Percentiles rank a stretch among this genome's conserved stretches.
These are phyloP conservation scores for Claviceps capensis DNA, from an alignment of 2,329 filamentous ascomycete genomes.

Conservation along the genomic window DNA sequence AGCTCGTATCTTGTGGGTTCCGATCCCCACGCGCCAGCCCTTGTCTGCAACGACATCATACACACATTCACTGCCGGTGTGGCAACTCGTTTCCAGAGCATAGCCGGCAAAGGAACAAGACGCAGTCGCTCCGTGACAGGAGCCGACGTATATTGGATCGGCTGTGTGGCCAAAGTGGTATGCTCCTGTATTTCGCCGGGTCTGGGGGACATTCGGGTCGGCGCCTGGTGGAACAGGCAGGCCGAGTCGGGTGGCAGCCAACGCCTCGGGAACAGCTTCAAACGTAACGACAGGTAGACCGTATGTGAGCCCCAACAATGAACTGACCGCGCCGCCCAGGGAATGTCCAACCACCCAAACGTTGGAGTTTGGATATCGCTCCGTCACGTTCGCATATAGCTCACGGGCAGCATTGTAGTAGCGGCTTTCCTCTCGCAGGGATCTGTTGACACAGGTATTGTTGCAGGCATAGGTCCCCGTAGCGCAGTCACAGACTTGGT, in stretches of 20 bases:
- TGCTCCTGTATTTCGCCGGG: constrained; percentile 57
- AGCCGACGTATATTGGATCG: constrained; percentile 88
- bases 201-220: constrained; percentile 57
- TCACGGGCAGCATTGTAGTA: constrained; percentile 86
- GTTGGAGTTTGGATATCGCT: constrained; percentile 69
- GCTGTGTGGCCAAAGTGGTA: constrained; percentile 94
- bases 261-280: constrained; percentile 80
- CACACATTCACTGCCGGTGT: constrained; percentile 73
- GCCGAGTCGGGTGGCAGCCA: constrained; percentile 72
- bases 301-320: constrained; percentile 82
- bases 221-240: constrained; percentile 73
- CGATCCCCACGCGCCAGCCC: constrained; percentile 82
- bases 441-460: constrained; percentile 69
- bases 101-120: constrained; percentile 87
- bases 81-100: constrained; percentile 84
- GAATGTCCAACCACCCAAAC: constrained; percentile 91
- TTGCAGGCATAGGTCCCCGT: constrained; percentile 82
- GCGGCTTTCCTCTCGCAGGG: constrained; percentile 67
- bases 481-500: constrained; percentile 86
- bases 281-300: constrained; percentile 86
- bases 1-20: constrained; percentile 77
- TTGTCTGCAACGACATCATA: constrained; percentile 89
- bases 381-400: constrained; percentile 84
- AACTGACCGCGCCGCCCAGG: constrained; percentile 76
- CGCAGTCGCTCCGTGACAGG: constrained; percentile 80